Evolutionary conservation across 768 basidiomycete genomes (phyloP).

Genomic region (Boletus speciosus): DNA sequence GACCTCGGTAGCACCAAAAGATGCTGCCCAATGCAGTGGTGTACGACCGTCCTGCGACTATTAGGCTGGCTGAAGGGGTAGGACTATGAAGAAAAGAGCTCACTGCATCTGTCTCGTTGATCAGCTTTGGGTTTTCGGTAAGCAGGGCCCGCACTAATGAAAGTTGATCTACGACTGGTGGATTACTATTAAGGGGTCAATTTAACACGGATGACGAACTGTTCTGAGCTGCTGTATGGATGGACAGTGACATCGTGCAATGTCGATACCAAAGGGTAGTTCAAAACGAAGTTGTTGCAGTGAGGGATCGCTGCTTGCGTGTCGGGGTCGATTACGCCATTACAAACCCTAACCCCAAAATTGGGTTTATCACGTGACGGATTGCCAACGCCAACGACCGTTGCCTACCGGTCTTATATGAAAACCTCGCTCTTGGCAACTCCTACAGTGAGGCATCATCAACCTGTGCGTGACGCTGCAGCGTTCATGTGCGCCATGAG

Average conservation of each 20-base stretch:
- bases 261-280: not conserved
- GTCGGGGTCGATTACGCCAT: conserved; percentile 1
- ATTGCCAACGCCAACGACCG: too few relatives aligned
- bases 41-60: conserved; percentile 66
- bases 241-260: conserved; percentile 39
- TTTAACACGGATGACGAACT: conserved; percentile 33
- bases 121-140: conserved; percentile 54
- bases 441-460: not conserved
- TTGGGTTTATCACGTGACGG: conserved; percentile 11
- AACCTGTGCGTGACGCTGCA: not conserved
- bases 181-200: not conserved
- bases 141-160: conserved; percentile 66
- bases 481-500: not conserved
- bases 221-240: conserved; percentile 70
- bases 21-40: conserved; percentile 83
- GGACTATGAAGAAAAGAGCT: not conserved
- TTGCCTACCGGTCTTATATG: not conserved
- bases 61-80: not conserved
- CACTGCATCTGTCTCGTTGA: conserved; percentile 65
- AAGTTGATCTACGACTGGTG: conserved; percentile 53
- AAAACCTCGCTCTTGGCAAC: conserved; percentile 4
- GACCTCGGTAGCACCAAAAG: conserved; percentile 67
- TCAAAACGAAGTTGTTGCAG: not conserved
- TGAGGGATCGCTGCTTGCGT: conserved; percentile 2
- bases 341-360: conserved; percentile 23